phyloP scores from a whole-genome alignment of 768 basidiomycete species.

The Lactifluus pinguis region DNA sequence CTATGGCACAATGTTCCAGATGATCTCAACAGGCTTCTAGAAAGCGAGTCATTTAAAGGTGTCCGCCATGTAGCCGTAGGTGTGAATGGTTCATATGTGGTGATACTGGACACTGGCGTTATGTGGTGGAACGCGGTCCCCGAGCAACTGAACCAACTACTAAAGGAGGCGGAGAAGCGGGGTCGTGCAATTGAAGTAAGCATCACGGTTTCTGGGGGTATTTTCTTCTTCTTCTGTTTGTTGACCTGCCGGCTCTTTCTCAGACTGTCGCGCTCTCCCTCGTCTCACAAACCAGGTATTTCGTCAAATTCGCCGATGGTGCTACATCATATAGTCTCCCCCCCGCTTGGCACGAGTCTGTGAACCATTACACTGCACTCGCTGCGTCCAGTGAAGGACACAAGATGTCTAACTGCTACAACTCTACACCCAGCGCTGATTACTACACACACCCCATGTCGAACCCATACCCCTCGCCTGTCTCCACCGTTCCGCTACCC shows the following conservation, averaged over 20 bases:
- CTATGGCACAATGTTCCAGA: slow-evolving; percentile 4
- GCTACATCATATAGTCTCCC: not conserved
- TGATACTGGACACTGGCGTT: slow-evolving; percentile 1
- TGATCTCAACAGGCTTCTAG: not conserved
- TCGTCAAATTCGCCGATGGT: slow-evolving; percentile 8
- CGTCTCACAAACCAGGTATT: not conserved
- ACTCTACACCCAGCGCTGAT: not conserved
- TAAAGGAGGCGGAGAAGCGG: not conserved
- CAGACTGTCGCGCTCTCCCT: slow-evolving; percentile 12
- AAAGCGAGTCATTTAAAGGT: not conserved
- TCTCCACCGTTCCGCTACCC: too few species aligned
- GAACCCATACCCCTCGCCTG: too few species aligned
- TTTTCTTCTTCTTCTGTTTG: not conserved
- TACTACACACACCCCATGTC: too few species aligned
- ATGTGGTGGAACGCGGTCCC: slow-evolving; percentile 6
- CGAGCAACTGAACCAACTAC: not conserved
- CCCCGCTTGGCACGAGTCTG: not conserved
- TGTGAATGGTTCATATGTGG: not conserved
- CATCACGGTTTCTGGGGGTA: not conserved
- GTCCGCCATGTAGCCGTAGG: slow-evolving; percentile 12
- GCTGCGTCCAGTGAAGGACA: not conserved
- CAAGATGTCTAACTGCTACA: not conserved
- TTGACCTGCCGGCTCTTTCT: not conserved
- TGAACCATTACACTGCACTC: not conserved
- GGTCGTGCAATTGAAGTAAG: not conserved